A percentile compares a stretch with the other conserved stretches of the same genome.
These are phyloP conservation scores for Yamadazyma sp. DNA, from an alignment of 805 yeast species.

Conservation along the genomic window DNA sequence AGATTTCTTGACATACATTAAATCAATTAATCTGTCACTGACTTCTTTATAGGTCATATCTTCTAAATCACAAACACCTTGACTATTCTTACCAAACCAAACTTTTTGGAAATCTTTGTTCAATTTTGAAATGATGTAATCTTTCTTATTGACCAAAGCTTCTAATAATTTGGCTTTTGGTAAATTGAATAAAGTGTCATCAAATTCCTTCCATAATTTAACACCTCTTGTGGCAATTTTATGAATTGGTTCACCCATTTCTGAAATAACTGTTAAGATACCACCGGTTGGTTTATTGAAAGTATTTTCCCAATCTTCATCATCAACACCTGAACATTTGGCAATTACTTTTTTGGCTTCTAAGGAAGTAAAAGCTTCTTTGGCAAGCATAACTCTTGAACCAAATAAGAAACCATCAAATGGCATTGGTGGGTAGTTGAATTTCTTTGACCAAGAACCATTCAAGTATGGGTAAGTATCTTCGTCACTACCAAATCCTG, in stretches of 20 bases:
- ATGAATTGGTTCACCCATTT: constrained; percentile 99
- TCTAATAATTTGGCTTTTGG: constrained; percentile 87
- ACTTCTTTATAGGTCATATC: constrained; percentile 96
- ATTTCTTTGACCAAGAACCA: constrained; percentile 90
- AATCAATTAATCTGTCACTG: constrained; percentile 79
- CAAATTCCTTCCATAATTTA: constrained; percentile 94
- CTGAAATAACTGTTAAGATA: constrained; percentile 91
- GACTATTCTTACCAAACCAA: constrained; percentile 85
- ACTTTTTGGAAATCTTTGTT: constrained; percentile 97
- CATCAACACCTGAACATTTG: constrained; percentile 85
- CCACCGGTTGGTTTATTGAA: constrained; percentile 97
- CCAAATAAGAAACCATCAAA: constrained; percentile 96
- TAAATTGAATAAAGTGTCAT: constrained; percentile 84
- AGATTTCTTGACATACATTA: constrained; percentile 79
- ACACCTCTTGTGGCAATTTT: constrained; percentile 98
- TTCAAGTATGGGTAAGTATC: constrained; percentile 97
- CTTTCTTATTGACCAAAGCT: constrained; percentile 78
- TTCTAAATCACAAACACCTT: constrained; percentile 83
- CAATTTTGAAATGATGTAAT: constrained; percentile 77
- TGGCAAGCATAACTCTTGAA: constrained; percentile 95
- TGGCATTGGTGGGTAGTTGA: constrained; percentile 97
- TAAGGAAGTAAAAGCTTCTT: constrained; percentile 91
- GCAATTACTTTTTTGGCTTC: constrained; percentile 93
- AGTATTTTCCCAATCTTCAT: constrained; percentile 87
- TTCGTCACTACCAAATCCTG: constrained; percentile 96